A percentile compares a stretch with the other conserved stretches of the same genome.
Conservation (phyloP, 257 asterid species). For the Agastache rugosa region DNA sequence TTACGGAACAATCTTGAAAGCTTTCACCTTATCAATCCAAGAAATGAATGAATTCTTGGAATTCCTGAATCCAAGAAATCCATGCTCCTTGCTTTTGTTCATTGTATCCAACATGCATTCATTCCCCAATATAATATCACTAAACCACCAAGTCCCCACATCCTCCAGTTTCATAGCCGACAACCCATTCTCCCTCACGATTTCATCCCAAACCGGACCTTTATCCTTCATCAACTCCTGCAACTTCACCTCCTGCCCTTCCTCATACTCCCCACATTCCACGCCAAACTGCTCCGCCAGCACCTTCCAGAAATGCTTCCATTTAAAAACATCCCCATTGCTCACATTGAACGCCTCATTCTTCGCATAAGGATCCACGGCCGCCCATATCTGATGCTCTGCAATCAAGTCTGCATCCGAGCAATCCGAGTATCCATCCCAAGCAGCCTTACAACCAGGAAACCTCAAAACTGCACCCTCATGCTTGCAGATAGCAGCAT, state of each 20-base stretch:
- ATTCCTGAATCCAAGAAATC: conserved; percentile 89
- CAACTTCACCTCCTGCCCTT: conserved; percentile 54
- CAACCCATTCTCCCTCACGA: conserved; percentile 73
- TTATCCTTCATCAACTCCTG: conserved; percentile 80
- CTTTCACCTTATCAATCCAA: conserved; percentile 87
- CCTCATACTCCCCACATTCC: conserved; percentile 64
- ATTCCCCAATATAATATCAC: conserved; percentile 46
- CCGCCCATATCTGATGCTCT: conserved; percentile 94
- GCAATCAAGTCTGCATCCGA: conserved; percentile 91
- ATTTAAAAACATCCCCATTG: conserved; percentile 87
- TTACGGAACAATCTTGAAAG: conserved; percentile 78
- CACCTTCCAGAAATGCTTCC: conserved; percentile 95
- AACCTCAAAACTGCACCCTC: conserved; percentile 71
- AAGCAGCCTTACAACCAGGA: conserved; percentile 72
- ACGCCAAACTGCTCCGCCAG: conserved; percentile 86
- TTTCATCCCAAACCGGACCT: conserved; percentile 83
- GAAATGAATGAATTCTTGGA: conserved; percentile 71
- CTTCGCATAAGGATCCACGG: conserved; percentile 91
- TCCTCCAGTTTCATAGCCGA: conserved; percentile 63
- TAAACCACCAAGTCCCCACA: conserved; percentile 85
- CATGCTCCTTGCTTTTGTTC: conserved; percentile 98
- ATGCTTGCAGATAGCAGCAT: conserved; percentile 90
- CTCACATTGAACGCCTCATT: conserved; percentile 89
- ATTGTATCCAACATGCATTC: conserved; percentile 58
- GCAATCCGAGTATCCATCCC: conserved; percentile 84